These are phyloP conservation scores for Cruciata laevipes DNA, from an alignment of 257 asterid genomes.

Conservation along the genomic window DNA sequence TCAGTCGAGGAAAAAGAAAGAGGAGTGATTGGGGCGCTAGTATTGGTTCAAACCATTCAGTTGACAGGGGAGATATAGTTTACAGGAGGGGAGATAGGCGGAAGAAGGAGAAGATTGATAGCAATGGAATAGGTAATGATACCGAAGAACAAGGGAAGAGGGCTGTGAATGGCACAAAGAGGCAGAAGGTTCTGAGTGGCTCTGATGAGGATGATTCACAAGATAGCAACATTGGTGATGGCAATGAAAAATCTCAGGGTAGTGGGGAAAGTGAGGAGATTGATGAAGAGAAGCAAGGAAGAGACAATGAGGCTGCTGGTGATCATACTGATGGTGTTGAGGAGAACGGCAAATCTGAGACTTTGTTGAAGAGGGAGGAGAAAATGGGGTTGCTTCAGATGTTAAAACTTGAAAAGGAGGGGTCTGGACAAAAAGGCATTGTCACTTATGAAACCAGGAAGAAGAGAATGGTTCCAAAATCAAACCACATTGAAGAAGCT, in stretches of 20 bases:
- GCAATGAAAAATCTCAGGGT: slow-evolving; percentile 10
- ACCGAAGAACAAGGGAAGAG: not conserved
- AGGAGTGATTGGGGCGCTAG: not conserved
- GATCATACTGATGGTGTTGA: slow-evolving; percentile 6
- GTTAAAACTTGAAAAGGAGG: slow-evolving; percentile 7
- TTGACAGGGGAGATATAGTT: not conserved
- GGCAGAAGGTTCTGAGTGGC: slow-evolving; percentile 3
- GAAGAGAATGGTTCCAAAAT: slow-evolving; percentile 10
- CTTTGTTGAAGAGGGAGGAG: slow-evolving; percentile 5
- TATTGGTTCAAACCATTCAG: not conserved
- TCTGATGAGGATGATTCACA: not conserved
- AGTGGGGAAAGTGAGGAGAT: slow-evolving; percentile 7
- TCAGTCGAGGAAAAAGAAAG: not conserved
- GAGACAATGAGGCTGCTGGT: slow-evolving; percentile 11
- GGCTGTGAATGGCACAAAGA: slow-evolving; percentile 1
- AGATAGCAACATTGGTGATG: not conserved
- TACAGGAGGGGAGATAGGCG: not conserved
- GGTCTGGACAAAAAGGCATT: slow-evolving; percentile 2
- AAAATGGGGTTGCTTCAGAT: not conserved
- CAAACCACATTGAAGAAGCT: not conserved
- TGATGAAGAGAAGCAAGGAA: slow-evolving; percentile 9
- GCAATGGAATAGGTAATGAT: not conserved
- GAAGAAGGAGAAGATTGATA: not conserved
- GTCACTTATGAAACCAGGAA: slow-evolving; percentile 7
- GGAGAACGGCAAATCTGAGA: slow-evolving; percentile 11